phyloP scores from a whole-genome alignment of 345 rosid genomes.

The Trapa incisa region DNA sequence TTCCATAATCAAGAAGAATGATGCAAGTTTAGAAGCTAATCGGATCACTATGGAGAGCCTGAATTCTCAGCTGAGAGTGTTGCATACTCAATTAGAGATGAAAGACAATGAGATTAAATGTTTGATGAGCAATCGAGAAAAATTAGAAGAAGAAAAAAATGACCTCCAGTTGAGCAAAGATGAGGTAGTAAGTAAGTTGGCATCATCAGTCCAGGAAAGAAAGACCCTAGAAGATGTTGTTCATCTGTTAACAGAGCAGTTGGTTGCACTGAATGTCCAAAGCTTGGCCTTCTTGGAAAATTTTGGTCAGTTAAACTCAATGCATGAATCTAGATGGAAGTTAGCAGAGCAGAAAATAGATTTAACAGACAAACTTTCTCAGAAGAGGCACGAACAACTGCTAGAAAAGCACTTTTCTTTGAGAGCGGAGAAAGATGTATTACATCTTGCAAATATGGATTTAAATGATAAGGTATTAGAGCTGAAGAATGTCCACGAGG shows the following conservation, averaged over 20 bases:
- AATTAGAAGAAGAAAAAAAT: conserved; percentile 45
- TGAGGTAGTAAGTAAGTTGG: conserved; percentile 33
- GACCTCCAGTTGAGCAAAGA: conserved; percentile 38
- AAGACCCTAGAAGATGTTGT: conserved; percentile 42
- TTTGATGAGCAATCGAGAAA: conserved; percentile 36
- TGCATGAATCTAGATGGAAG: conserved; percentile 36
- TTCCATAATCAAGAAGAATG: conserved; percentile 37
- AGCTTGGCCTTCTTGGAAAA: conserved; percentile 32
- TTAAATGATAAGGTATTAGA: conserved; percentile 35
- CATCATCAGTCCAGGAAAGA: conserved; percentile 32
- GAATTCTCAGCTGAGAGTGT: conserved; percentile 43
- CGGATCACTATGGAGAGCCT: conserved; percentile 34
- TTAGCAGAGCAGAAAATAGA: conserved; percentile 39
- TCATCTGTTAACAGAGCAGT: conserved; percentile 29
- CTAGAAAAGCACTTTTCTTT: conserved; percentile 33
- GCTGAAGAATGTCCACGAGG: conserved; percentile 49
- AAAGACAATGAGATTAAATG: conserved; percentile 48
- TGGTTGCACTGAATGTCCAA: conserved; percentile 50
- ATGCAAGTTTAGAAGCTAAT: conserved; percentile 27
- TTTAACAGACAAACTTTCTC: conserved; percentile 32
- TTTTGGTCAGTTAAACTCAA: conserved; percentile 42
- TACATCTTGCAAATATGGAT: conserved; percentile 30
- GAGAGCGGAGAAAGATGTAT: conserved; percentile 39
- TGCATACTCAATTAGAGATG: conserved; percentile 30
- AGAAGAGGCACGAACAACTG: conserved; percentile 37